Percentiles rank a stretch among this genome's conserved stretches.
Evolutionary conservation across 148 eudicot species (phyloP).

Genomic region (Rhododendron ovatum): DNA sequence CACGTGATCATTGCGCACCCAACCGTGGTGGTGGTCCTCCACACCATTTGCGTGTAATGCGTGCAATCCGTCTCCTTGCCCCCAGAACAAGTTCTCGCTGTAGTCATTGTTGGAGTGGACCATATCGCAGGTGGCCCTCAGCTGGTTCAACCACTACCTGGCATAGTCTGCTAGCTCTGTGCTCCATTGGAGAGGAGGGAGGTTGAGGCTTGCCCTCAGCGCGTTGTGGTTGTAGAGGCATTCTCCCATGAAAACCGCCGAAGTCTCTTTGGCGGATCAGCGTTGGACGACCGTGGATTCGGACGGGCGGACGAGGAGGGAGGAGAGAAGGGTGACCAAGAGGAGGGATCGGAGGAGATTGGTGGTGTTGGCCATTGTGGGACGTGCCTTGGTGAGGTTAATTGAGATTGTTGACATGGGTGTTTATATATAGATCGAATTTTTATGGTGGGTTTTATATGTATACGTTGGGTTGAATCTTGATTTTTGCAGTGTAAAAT

Average conservation of each 20-base stretch:
- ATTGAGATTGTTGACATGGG: background rate
- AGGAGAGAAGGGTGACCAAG: background rate
- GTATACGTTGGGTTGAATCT: background rate
- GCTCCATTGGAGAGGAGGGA: background rate
- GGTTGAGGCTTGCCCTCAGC: background rate
- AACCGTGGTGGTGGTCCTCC: slow-evolving; percentile 22
- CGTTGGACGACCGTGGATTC: background rate
- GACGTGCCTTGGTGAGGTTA: background rate
- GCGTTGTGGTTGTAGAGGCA: background rate
- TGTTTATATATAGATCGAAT: too few relatives aligned
- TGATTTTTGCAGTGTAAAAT: background rate
- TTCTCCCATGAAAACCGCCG: background rate
- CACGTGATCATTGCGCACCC: slow-evolving; percentile 31
- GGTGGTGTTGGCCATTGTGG: background rate
- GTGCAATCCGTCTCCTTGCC: slow-evolving; percentile 12
- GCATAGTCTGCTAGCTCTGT: background rate
- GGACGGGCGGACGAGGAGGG: background rate
- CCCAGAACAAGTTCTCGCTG: slow-evolving; percentile 8
- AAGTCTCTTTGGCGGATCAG: background rate
- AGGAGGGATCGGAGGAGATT: background rate
- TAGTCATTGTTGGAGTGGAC: slow-evolving; percentile 11
- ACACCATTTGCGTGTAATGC: slow-evolving; percentile 33
- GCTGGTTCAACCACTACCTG: background rate
- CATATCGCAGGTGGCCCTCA: background rate
- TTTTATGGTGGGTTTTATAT: background rate